Base-by-base conservation (phyloP, 1,284 basidiomycete species). In the Omphalotus olearius region DNA sequence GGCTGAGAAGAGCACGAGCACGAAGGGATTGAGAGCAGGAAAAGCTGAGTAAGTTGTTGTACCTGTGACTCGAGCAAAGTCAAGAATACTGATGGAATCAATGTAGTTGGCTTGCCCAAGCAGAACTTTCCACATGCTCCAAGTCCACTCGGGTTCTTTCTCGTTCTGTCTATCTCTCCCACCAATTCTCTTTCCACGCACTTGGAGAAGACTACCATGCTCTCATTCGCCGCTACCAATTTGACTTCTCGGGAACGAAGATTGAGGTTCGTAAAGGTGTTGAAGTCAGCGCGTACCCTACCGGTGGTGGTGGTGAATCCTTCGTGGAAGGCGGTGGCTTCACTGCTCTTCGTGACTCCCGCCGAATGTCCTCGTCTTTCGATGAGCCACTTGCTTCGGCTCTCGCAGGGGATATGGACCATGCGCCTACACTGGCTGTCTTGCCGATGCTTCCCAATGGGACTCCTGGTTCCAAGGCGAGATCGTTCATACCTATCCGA, bases 401-500 rank as follows among this genome's bases (percentile, higher is more conserved):
- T 1, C 76, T 93, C 54, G 72, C 80, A 4, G 81, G 77, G 0
- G 79, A 79, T 17, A 72, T 92, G 39, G 83, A 83, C 30, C 73
- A 79, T 45, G 65, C 75, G 3, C 75, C 74, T 6, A 66, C 72
- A 6, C 72, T 71, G 1, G 69, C 68, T 0, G 75, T 80, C 28
- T 57, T 92, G 0, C 91, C 91, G 0, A 88, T 89, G 77, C 73
- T 89, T 38, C 90, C 91, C 0, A 91, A 93, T 61, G 85, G 87
- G 25, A 65, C 73, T 1, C 67, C 72, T 30, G 70, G 75, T 1
- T 63, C 72, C 5, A 65, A 65, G 2, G 64, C 71, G 1, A 66
- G 65, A 36, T 73, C 75, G 2, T 73, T 82, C 61, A 79, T 85
- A 6, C 84, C 83, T 2, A 83, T 87, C 28, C 68, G 76, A 14